Conservation (phyloP, 805 yeast genomes). For the Ogataea zsoltii region DNA sequence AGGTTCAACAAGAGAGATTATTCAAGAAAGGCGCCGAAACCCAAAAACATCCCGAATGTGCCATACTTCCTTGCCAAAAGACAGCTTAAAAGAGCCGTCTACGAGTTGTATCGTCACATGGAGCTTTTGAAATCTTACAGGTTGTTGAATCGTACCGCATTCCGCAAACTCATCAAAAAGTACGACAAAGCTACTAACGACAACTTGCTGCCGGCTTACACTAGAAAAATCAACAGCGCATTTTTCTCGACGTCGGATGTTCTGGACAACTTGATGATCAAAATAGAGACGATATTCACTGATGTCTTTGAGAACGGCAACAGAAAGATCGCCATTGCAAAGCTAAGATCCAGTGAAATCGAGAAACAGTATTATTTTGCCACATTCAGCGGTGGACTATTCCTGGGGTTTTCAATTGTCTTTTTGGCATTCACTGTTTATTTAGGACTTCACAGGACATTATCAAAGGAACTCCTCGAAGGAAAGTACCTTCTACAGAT, state of each 20-base stretch:
- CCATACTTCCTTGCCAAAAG: constrained; percentile 67
- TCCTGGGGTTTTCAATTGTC: constrained; percentile 71
- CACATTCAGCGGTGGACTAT: constrained; percentile 64
- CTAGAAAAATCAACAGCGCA: constrained; percentile 57
- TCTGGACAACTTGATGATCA: constrained; percentile 60
- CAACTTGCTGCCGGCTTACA: constrained; percentile 45
- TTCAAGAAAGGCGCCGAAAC: constrained; percentile 29
- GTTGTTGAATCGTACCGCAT: constrained; percentile 80
- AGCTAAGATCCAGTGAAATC: constrained; percentile 51
- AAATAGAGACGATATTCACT: constrained; percentile 69
- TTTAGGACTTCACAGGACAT: constrained; percentile 38
- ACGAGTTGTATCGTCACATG: constrained; percentile 73
- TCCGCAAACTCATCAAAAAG: constrained; percentile 86
- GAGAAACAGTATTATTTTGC: constrained; percentile 43
- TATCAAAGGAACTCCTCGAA: constrained; percentile 46
- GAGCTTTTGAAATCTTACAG: constrained; percentile 71
- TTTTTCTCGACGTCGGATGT: constrained; percentile 64
- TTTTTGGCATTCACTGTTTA: constrained; percentile 61
- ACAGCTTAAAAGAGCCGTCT: constrained; percentile 65
- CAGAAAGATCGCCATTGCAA: constrained; percentile 70
- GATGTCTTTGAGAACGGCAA: constrained; percentile 68
- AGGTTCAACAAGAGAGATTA: constrained; percentile 51
- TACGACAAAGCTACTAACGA: constrained; percentile 73
- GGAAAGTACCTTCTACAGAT: constrained; percentile 70
- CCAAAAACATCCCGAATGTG: constrained; percentile 27